Base-by-base conservation (phyloP, 176 grass and related monocot species). In the Microstegium vimineum region DNA sequence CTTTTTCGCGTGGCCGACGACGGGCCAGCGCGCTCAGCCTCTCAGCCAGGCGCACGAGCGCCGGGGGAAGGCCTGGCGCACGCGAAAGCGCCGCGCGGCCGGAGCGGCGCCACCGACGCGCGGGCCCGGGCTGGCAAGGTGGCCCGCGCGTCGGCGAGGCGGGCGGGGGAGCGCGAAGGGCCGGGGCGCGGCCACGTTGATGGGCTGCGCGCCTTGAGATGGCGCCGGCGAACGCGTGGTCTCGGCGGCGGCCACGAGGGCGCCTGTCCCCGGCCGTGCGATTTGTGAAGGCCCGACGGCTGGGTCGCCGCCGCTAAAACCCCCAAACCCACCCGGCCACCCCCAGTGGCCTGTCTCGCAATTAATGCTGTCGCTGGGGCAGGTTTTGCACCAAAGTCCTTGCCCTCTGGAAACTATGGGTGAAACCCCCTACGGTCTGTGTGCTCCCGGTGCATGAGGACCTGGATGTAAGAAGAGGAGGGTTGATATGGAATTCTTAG, bases 201-300 rank as follows among this genome's bases (percentile, higher is more conserved):
- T 4, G 3, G 4, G 15, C 42, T 84, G 81, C 14, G 14, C 43
- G 66, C 92, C 92, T 94, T 80, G 85, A 78, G 94, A 89, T 94
- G 80, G 67, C 83, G 31, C 45, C 78, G 37, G 27, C 62, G 31
- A 11, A 31, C 81, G 69, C 79, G 74, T 83, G 94, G 92, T 87
- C 80, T 62, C 59, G 28, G 14, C 27, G 8, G 37, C 56, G 36
- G 76, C 87, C 88, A 92, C 94, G 90, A 60, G 10, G 74, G 0
- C 1, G 12, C 0, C 0, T 0, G 1, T 31, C 0, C 0, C 4
- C 1, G 16, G 16, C 73, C 83, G 87, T 84, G 60, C 4, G 85
- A 85, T 89, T 73, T 3, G 22, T 0, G 0, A 0, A 10, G 5
- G 5, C 31, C 28, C n/a, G 57, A 90, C 86, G 87, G 87, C 56